Conservation (phyloP, 2,329 filamentous ascomycete species). For the Aspergillus melleus region DNA sequence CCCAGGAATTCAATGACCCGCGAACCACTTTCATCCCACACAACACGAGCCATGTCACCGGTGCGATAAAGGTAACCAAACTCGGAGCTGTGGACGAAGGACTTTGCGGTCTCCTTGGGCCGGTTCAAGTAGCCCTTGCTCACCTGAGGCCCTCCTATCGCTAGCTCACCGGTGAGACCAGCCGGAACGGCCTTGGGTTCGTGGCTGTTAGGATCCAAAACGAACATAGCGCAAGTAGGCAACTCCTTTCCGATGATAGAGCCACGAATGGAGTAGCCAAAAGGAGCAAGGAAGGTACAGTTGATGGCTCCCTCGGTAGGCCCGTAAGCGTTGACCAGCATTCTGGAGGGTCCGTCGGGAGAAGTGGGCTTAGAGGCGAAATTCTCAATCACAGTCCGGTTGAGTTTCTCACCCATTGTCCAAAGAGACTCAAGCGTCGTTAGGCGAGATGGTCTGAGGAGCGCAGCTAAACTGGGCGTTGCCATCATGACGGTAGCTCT, state of each 20-base stretch:
- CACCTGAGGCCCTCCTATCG: slow-evolving; percentile 37
- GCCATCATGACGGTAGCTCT: slow-evolving; percentile 41
- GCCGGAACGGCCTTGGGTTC: slow-evolving; percentile 38
- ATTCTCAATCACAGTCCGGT: slow-evolving; percentile 33
- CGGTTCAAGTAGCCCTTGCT: slow-evolving; percentile 31
- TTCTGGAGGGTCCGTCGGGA: slow-evolving; percentile 4
- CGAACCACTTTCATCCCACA: slow-evolving; percentile 55
- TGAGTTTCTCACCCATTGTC: slow-evolving; percentile 38
- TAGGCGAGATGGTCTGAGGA: slow-evolving; percentile 30
- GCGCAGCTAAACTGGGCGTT: slow-evolving; percentile 39
- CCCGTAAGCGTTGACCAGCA: slow-evolving; percentile 36
- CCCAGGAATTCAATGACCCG: slow-evolving; percentile 72
- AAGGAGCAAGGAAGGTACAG: slow-evolving; percentile 26
- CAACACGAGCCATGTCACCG: slow-evolving; percentile 55
- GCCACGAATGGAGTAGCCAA: slow-evolving; percentile 24
- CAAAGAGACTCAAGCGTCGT: slow-evolving; percentile 30
- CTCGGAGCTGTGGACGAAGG: slow-evolving; percentile 26
- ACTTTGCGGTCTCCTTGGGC: slow-evolving; percentile 23
- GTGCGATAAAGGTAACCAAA: slow-evolving; percentile 52
- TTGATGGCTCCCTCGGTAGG: slow-evolving; percentile 35
- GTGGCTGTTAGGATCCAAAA: slow-evolving; percentile 25
- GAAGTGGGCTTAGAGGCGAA: slow-evolving; percentile 19
- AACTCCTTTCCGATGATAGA: slow-evolving; percentile 40
- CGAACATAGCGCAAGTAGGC: slow-evolving; percentile 35
- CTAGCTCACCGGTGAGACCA: slow-evolving; percentile 48